Conservation (phyloP, 2,329 filamentous ascomycete genomes). For the Acephala macrosclerotiorum region DNA sequence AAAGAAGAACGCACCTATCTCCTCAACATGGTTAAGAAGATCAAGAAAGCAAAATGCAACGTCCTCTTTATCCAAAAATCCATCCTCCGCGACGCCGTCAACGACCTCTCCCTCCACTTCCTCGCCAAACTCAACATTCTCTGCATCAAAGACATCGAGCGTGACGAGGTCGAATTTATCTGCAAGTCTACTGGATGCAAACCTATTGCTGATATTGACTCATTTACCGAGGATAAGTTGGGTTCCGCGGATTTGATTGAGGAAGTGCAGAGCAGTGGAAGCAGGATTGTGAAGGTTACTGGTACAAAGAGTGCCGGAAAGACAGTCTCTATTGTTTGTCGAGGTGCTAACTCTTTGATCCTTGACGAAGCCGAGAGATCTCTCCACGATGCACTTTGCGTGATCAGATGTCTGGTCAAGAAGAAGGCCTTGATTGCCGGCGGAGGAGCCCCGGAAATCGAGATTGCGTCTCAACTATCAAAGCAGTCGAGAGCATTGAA, state of each 20-base stretch:
- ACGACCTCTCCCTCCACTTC: conserved; percentile 97
- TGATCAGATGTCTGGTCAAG: conserved; percentile 97
- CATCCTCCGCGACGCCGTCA: conserved; percentile 95
- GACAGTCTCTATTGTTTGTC: conserved; percentile 93
- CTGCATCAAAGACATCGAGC: conserved; percentile 96
- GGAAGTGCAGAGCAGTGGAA: conserved; percentile 86
- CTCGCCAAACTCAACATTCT: conserved; percentile 96
- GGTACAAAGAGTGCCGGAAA: conserved; percentile 85
- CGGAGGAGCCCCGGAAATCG: conserved; percentile 94
- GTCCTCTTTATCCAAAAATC: conserved; percentile 98
- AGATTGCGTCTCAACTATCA: conserved; percentile 87
- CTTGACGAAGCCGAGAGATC: conserved; percentile 97
- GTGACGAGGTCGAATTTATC: conserved; percentile 98
- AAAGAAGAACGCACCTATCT: conserved; percentile 99
- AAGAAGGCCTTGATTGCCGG: conserved; percentile 99
- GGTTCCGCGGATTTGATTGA: conserved; percentile 93
- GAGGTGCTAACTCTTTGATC: conserved; percentile 92
- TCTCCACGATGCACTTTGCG: conserved; percentile 96
- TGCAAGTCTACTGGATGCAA: conserved; percentile 99
- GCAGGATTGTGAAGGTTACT: conserved; percentile 93
- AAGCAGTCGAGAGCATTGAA: conserved; percentile 83
- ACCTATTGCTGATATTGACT: conserved; percentile 97
- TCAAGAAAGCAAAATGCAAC: conserved; percentile 99
- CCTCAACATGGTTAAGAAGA: conserved; percentile 99
- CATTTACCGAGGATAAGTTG: conserved; percentile 98